Evolutionary conservation across 306 rosid genomes (phyloP), one percentile per base, ranked within the genome.

Genomic region (Cyclanthera cordifolia): DNA sequence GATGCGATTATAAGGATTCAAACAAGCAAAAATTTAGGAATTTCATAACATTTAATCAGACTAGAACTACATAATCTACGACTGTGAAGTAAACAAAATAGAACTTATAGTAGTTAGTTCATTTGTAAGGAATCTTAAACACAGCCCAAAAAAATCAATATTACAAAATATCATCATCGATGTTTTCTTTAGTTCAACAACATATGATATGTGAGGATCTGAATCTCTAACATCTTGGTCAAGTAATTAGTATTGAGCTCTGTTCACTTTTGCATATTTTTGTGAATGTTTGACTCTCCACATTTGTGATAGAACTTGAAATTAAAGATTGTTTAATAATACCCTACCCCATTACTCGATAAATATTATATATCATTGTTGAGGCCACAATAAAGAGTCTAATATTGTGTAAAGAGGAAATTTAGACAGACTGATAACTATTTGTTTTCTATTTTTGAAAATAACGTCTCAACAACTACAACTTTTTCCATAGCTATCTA

Each of bases 1-100:
- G 81, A 88, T 82, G 78, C 5, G 83, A 78, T 78, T 78, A 90
- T 85, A 90, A 88, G 88, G 74, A 83, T 21, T 83, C 80, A 68
- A 67, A 58, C 73, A 82, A 54, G 12, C 15, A 58, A 52, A 11
- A 71, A 52, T 46, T 55, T 12, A 51, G 37, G 5, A 23, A 70
- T 24, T 78, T 79, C 77, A 80, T 69, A 32, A 47, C 27, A 65
- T 14, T 23, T 45, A 23, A 6, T 77, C 69, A 75, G 56, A 58
- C 66, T 6, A 0, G 55, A 67, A 57, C 74, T n/a, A n/a, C n/a
- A n/a, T n/a, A n/a, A n/a, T n/a, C 46, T 77, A 74, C 32, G 52
- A 46, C n/a, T 60, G 20, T 17, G 70, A 72, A 79, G 50, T 56
- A 66, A 23, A 65, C 1, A 68, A 71, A 45, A 34, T 27, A 27